Evolutionary conservation across 1,139 yeast genomes (phyloP), one percentile per base, ranked within the genome.

Genomic region (Pichia sp.): DNA sequence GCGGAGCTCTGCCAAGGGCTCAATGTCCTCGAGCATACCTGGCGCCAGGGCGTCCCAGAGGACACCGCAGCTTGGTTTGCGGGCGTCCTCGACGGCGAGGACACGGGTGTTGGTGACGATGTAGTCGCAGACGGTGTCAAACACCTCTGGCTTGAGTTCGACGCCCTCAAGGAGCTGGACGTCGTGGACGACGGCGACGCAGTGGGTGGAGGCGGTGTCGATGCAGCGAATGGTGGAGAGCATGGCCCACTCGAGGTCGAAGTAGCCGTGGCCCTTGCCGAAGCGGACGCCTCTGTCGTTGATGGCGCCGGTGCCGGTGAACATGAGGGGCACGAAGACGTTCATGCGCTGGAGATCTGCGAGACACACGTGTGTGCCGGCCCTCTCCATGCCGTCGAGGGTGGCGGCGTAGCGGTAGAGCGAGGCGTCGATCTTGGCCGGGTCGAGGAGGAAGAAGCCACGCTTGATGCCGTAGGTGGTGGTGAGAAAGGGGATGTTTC

Each of bases 221-320:
- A 65, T 60, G n/a, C 57, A 59, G 5, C 61, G 60, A 16, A 66
- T 63, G 5, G 65, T 54, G 38, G 59, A 64, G 23, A 66, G 51
- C 64, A 66, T 64, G 8, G 64, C 69, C 69, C 69, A 66, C 54
- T 66, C 69, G 31, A 64, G 55, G 51, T 66, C 69, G 53, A 66
- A 66, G 49, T 53, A 65, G 1, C 68, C 69, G 52, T 66, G 69
- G 2, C 69, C 69, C 51, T 66, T 66, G 40, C 69, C 69, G 41
- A 66, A 64, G 40, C 69, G 51, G 15, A 66, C 60, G 31, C 69
- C 69, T 47, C 60, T 60, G 46, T 58, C 57, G 50, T 66, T 66
- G 41, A 66, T 64, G 15, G 68, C 68, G 42, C 68, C 68, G 1
- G 69, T 64, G 11, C 68, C 69, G 4, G 69, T 66, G 8, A 66